These are phyloP conservation scores for Microthlaspi erraticum DNA, from an alignment of 345 rosid species.

Conservation along the genomic window DNA sequence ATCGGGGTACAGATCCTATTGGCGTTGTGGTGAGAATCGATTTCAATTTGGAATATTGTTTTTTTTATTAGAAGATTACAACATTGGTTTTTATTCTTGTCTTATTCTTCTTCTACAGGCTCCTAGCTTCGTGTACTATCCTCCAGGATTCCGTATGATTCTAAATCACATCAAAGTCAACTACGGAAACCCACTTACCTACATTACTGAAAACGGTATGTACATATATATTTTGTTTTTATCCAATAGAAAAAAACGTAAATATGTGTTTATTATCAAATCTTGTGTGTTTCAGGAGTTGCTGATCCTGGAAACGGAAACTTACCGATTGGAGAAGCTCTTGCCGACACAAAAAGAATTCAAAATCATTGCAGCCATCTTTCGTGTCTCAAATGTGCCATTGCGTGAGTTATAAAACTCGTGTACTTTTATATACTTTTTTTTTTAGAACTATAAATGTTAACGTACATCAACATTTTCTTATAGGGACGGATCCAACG, in stretches of 20 bases:
- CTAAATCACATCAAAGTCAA: conserved; percentile 29
- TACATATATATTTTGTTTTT: not conserved
- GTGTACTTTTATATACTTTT: not conserved
- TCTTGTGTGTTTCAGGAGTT: conserved; percentile 32
- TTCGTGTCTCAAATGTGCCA: conserved; percentile 37
- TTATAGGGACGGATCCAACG: conserved; percentile 37
- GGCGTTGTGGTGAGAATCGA: conserved; percentile 28
- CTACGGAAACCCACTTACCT: conserved; percentile 38
- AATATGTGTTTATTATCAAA: not conserved
- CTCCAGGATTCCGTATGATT: conserved; percentile 34
- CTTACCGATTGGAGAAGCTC: conserved; percentile 15
- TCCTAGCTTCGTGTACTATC: conserved; percentile 33
- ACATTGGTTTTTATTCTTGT: not conserved
- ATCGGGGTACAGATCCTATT: conserved; percentile 24
- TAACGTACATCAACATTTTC: not conserved
- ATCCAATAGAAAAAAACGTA: no score
- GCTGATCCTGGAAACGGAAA: conserved; percentile 25
- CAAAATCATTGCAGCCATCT: conserved; percentile 39
- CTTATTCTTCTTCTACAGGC: not conserved
- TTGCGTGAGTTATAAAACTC: conserved; percentile 28
- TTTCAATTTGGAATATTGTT: not conserved
- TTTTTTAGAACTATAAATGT: not conserved
- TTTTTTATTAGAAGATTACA: not conserved
- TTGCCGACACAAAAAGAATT: conserved; percentile 37
- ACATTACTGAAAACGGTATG: conserved; percentile 42